phyloP scores from a whole-genome alignment of 148 eudicot species.

The Rhododendron henanense region DNA sequence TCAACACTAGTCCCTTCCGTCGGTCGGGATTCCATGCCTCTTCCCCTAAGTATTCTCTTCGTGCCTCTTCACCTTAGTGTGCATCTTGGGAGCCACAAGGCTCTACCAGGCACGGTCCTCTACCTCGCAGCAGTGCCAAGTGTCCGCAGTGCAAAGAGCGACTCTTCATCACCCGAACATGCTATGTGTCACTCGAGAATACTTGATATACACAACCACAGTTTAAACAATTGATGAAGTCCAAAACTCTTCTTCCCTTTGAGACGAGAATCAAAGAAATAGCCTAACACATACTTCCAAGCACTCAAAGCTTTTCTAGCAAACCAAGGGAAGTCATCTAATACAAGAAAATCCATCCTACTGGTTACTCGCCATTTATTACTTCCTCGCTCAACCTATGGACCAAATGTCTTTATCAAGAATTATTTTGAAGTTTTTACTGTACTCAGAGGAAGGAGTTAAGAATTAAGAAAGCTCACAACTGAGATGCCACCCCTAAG shows the following conservation, averaged over 20 bases:
- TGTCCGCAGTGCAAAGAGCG: neutral
- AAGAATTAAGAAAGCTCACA: slow-evolving; percentile 35
- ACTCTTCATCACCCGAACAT: neutral
- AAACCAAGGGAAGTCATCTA: neutral
- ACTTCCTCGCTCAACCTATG: no score
- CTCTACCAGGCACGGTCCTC: neutral
- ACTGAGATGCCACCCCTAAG: slow-evolving; percentile 61
- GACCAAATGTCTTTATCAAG: neutral
- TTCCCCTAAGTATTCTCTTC: neutral
- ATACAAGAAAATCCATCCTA: neutral
- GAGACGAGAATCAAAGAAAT: neutral
- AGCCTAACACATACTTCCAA: neutral
- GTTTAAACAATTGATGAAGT: neutral
- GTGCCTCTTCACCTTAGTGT: neutral
- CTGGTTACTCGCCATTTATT: no score
- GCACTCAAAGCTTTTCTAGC: neutral
- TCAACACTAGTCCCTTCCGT: neutral
- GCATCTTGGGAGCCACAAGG: neutral
- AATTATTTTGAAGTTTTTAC: neutral
- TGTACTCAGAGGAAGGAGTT: neutral
- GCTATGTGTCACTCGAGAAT: neutral
- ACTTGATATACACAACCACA: neutral
- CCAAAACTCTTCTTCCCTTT: neutral
- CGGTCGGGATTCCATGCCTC: neutral
- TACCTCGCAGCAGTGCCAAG: neutral